A percentile compares a stretch with the other conserved stretches of the same genome.
These are phyloP conservation scores for Curvularia lunata DNA, from an alignment of 2,329 filamentous ascomycete species.

Conservation along the genomic window DNA sequence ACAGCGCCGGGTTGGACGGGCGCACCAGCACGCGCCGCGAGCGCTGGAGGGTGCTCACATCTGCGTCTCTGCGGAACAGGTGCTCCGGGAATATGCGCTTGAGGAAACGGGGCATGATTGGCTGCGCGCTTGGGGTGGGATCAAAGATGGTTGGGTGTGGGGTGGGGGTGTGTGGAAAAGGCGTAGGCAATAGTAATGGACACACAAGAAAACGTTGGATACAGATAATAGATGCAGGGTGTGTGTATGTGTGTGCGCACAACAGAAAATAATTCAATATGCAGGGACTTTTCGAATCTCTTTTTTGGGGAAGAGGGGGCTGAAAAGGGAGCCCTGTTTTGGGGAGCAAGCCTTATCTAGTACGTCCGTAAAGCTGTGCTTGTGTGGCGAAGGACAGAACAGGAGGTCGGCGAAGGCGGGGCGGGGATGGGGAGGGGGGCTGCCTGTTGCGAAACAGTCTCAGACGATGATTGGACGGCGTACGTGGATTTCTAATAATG, in stretches of 20 bases:
- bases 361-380: not conserved
- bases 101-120: slow-evolving; percentile 29
- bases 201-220: no score
- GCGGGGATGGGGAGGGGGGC: not conserved
- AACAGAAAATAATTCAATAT: not conserved
- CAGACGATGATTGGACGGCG: not conserved
- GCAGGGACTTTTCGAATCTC: not conserved
- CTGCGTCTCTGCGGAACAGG: slow-evolving; percentile 26
- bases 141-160: not conserved
- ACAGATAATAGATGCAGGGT: not conserved
- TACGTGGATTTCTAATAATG: not conserved
- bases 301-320: not conserved
- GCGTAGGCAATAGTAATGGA: no score
- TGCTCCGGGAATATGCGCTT: slow-evolving; percentile 31
- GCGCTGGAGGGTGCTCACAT: slow-evolving; percentile 24
- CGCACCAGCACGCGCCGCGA: slow-evolving; percentile 33
- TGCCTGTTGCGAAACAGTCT: not conserved
- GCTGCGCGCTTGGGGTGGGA: not conserved
- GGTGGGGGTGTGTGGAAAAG: not conserved
- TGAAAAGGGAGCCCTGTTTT: not conserved
- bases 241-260: no score
- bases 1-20: slow-evolving; percentile 13
- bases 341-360: not conserved
- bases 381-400: not conserved
- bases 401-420: not conserved